Percentiles rank a stretch among this genome's conserved stretches.
Evolutionary conservation across 2,329 filamentous ascomycete species (phyloP).

Genomic region (Paramyrothecium roridum): DNA sequence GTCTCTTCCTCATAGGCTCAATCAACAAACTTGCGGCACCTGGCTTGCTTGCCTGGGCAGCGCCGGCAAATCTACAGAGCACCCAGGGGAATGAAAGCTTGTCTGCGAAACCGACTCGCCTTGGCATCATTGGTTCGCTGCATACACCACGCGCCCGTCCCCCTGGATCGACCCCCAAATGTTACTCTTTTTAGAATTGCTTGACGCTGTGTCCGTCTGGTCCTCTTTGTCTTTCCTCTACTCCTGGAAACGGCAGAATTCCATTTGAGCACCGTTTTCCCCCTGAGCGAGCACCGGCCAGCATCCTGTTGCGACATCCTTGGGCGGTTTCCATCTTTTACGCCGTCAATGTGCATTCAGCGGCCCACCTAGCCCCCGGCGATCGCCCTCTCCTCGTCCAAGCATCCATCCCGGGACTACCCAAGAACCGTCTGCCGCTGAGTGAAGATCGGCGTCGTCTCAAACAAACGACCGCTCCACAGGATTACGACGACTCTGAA

Average conservation of each 20-base stretch:
- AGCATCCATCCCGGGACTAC: not conserved
- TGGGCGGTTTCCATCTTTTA: no score
- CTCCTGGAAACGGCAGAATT: no score
- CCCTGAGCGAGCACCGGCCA: no score
- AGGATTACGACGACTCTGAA: not conserved
- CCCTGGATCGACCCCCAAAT: not conserved
- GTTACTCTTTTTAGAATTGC: not conserved
- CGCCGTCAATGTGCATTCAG: no score
- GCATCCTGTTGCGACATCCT: not conserved
- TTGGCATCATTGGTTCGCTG: not conserved
- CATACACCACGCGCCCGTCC: not conserved
- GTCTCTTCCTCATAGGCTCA: no score
- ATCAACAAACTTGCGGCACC: no score
- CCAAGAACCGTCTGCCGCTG: not conserved
- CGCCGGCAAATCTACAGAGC: no score
- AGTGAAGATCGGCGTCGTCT: not conserved
- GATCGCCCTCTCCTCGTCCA: not conserved
- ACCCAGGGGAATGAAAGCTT: not conserved
- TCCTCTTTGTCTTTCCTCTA: no score
- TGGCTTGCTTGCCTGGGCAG: no score
- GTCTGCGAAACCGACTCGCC: not conserved
- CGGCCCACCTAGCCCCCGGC: not conserved
- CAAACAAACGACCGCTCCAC: not conserved
- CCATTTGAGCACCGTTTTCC: no score
- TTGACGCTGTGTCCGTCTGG: no score